These are phyloP conservation scores for Lasiodiplodia sp. DNA, from an alignment of 2,329 filamentous ascomycete genomes.

Conservation along the genomic window DNA sequence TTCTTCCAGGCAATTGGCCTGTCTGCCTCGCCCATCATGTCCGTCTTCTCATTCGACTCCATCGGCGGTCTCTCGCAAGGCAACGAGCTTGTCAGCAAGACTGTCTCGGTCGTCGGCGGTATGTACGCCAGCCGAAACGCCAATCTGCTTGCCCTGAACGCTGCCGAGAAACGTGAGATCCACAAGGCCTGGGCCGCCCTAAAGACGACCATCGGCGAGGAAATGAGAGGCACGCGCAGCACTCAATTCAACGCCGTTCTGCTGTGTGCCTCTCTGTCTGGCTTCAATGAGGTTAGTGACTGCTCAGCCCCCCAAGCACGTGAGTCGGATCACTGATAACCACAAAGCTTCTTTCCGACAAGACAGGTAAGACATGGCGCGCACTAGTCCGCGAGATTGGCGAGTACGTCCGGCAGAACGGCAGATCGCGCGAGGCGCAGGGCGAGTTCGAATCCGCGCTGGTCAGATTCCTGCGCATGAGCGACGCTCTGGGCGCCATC, in stretches of 20 bases:
- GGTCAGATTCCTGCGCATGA: conserved; percentile 21
- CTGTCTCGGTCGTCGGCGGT: conserved; percentile 25
- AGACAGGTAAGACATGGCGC: conserved; percentile 23
- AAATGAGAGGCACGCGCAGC: conserved; percentile 16
- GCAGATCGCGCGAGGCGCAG: background rate
- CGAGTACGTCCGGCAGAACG: conserved; percentile 22
- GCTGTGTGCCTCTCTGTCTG: conserved; percentile 15
- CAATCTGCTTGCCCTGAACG: conserved; percentile 15
- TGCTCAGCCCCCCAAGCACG: background rate
- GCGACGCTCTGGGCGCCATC: conserved; percentile 23
- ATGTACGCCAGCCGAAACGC: conserved; percentile 26
- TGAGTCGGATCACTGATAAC: background rate
- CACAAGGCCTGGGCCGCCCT: conserved; percentile 7
- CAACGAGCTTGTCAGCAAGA: conserved; percentile 24
- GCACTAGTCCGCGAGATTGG: conserved; percentile 1
- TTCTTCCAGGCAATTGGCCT: conserved; percentile 29
- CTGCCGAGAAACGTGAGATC: conserved; percentile 13
- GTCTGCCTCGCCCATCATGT: conserved; percentile 23
- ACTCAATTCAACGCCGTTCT: conserved; percentile 17
- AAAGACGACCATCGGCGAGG: background rate
- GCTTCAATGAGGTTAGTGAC: conserved; percentile 16
- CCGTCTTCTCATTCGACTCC: conserved; percentile 26
- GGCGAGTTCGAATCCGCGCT: conserved; percentile 22
- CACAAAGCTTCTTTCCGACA: conserved; percentile 14
- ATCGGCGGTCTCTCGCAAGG: conserved; percentile 23